Evolutionary conservation across 371 early-diverging fungal species (phyloP).

Genomic region (Haplosporangium sp.): DNA sequence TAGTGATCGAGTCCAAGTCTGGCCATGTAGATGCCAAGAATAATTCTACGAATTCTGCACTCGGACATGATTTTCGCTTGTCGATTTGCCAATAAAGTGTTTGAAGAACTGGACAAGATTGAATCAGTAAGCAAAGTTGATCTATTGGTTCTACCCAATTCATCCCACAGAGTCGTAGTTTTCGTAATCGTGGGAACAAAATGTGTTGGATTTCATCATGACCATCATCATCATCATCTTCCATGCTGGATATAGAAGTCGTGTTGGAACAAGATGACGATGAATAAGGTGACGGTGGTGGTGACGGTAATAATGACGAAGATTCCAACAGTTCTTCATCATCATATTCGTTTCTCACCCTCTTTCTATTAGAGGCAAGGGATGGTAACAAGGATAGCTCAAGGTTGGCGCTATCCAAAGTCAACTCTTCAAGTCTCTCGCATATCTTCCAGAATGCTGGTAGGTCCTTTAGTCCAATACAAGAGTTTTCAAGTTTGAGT

Average conservation of each 20-base stretch:
- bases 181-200: neutral
- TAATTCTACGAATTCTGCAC: neutral
- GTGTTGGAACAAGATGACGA: neutral
- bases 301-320: no score
- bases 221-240: neutral
- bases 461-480: neutral
- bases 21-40: conserved; percentile 1
- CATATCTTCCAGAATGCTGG: neutral
- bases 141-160: neutral
- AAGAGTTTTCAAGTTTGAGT: neutral
- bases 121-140: neutral
- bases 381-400: neutral
- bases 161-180: neutral
- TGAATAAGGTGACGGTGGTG: no score
- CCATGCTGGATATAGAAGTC: neutral
- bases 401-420: conserved; percentile 1
- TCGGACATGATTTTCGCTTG: neutral
- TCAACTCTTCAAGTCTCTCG: neutral
- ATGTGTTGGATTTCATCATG: neutral
- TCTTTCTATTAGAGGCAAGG: neutral
- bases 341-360: neutral
- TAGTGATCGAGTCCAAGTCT: conserved; percentile 1
- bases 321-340: neutral
- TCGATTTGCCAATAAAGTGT: neutral
- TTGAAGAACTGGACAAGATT: conserved; percentile 1